Evolutionary conservation across 2,329 filamentous ascomycete genomes (phyloP).

Genomic region (Trichophaea hybrida): DNA sequence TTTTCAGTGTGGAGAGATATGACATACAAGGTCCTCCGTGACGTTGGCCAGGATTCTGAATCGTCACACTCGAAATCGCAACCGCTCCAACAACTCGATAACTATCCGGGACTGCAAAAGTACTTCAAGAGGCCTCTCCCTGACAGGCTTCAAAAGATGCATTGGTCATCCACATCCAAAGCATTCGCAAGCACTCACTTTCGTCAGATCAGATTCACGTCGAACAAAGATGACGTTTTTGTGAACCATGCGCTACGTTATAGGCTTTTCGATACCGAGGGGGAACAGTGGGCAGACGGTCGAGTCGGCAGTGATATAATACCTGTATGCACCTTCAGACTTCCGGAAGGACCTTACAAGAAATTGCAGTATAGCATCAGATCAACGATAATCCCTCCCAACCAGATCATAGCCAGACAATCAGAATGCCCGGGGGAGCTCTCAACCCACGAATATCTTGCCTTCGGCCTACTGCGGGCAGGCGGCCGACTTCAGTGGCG

Average conservation of each 20-base stretch:
- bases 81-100: background rate
- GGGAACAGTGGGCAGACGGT: background rate
- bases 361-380: constrained; percentile 26
- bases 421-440: constrained; percentile 37
- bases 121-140: background rate
- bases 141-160: background rate
- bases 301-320: constrained; percentile 20
- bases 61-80: background rate
- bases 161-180: background rate
- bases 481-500: constrained; percentile 42
- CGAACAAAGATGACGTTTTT: constrained; percentile 32
- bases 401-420: constrained; percentile 41
- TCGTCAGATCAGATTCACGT: constrained; percentile 2
- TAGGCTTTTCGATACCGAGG: constrained; percentile 30
- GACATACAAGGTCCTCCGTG: constrained; percentile 15
- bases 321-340: constrained; percentile 32
- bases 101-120: too few species aligned
- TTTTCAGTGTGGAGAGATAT: too few species aligned
- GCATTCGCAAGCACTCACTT: constrained; percentile 29
- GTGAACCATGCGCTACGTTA: constrained; percentile 36
- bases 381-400: constrained; percentile 31
- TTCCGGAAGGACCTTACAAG: constrained; percentile 29
- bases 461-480: constrained; percentile 37
- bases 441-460: constrained; percentile 41
- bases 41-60: too few species aligned